Conservation (phyloP, 805 yeast genomes). For the Saccharomycopsis sp. region DNA sequence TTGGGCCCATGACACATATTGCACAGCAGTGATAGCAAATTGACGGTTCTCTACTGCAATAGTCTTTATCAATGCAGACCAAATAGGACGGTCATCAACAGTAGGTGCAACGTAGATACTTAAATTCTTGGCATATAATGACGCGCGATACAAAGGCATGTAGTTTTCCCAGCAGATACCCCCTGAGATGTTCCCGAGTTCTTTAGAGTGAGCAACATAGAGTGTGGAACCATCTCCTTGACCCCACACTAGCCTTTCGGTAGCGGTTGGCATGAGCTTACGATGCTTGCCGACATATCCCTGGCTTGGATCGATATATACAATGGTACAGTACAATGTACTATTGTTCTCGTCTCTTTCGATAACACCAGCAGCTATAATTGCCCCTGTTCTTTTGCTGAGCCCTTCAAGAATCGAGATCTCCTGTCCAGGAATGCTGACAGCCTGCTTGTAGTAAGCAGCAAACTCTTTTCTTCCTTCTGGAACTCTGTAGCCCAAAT, state of each 20-base stretch:
- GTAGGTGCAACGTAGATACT: constrained; percentile 40
- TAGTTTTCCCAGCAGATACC: constrained; percentile 44
- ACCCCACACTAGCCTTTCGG: constrained; percentile 41
- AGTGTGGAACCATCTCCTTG: constrained; percentile 42
- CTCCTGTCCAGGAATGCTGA: constrained; percentile 33
- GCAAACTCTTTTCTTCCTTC: constrained; percentile 37
- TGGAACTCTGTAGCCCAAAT: constrained; percentile 36
- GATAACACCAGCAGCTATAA: constrained; percentile 35
- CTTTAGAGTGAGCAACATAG: constrained; percentile 30
- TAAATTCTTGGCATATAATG: constrained; percentile 38
- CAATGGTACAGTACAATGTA: constrained; percentile 36
- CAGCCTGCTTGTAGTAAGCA: constrained; percentile 31
- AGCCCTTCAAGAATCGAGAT: constrained; percentile 30
- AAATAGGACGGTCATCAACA: constrained; percentile 39
- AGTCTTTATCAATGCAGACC: constrained; percentile 37
- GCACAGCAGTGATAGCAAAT: constrained; percentile 36
- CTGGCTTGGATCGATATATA: constrained; percentile 33
- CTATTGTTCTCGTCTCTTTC: constrained; percentile 34
- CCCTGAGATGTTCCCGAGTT: constrained; percentile 36
- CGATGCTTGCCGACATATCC: constrained; percentile 39
- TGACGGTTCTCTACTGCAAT: constrained; percentile 37
- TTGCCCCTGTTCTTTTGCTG: constrained; percentile 30
- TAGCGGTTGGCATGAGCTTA: constrained; percentile 39
- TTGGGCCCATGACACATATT: constrained; percentile 31
- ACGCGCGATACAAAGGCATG: constrained; percentile 35